Evolutionary conservation across 352 stramenopile species (phyloP).

Genomic region (Peronospora farinosa): DNA sequence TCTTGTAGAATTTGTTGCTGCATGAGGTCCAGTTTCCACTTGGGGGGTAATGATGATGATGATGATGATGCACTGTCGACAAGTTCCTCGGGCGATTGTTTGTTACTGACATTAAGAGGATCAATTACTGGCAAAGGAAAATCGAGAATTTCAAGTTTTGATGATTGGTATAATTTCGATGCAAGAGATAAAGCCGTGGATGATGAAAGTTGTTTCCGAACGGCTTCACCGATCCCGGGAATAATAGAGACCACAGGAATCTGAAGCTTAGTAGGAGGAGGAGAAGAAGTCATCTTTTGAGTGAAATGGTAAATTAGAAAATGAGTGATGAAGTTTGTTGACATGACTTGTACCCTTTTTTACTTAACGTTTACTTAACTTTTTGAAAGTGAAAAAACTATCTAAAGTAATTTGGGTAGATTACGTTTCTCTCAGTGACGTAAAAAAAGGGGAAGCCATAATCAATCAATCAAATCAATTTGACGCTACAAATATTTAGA

Average conservation of each 20-base stretch:
- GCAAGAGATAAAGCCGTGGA: conserved; percentile 13
- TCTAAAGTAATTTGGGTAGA: no score
- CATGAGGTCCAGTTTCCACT: conserved; percentile 21
- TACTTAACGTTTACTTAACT: no score
- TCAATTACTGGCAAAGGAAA: conserved; percentile 25
- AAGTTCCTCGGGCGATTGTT: conserved; percentile 18
- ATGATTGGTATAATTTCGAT: conserved; percentile 23
- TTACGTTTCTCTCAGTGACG: no score
- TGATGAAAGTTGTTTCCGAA: conserved; percentile 28
- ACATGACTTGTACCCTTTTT: no score
- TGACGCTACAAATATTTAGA: no score
- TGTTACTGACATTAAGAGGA: conserved; percentile 21
- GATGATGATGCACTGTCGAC: background rate
- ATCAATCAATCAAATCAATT: no score
- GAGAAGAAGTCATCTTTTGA: conserved; percentile 17
- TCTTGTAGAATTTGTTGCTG: conserved; percentile 28
- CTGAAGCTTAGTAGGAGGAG: conserved; percentile 17
- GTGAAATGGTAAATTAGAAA: conserved; percentile 8
- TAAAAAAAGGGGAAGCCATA: no score
- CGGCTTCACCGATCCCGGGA: conserved; percentile 26
- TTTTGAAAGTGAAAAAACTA: no score
- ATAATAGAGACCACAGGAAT: conserved; percentile 40
- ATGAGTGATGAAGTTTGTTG: background rate
- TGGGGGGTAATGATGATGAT: conserved; percentile 3
- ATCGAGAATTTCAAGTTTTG: conserved; percentile 30